phyloP scores from a whole-genome alignment of 75 land plant species.

The Gnetum montanum region DNA sequence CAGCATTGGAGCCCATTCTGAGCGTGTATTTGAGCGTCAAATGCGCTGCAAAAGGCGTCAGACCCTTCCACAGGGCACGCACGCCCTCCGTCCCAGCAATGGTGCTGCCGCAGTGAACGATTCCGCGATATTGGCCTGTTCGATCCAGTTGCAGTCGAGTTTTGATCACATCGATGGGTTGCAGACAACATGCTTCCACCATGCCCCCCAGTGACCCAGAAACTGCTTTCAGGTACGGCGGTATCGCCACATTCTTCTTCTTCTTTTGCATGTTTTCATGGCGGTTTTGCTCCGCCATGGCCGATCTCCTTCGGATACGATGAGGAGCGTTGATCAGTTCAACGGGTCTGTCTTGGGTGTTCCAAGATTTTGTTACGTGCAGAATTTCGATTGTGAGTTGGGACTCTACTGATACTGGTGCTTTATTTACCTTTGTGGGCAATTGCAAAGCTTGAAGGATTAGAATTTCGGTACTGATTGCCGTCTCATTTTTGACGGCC shows the following conservation, averaged over 20 bases:
- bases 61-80: slow-evolving; percentile 88
- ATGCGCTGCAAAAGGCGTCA: slow-evolving; percentile 93
- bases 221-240: neutral
- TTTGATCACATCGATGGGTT: slow-evolving; percentile 91
- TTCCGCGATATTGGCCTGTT: slow-evolving; percentile 57
- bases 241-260: neutral
- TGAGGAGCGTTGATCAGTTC: too few species aligned
- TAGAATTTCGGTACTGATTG: too few species aligned
- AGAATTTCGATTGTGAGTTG: too few species aligned
- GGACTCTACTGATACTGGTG: too few species aligned
- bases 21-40: slow-evolving; percentile 86
- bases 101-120: slow-evolving; percentile 67
- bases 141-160: slow-evolving; percentile 87
- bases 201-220: slow-evolving; percentile 61
- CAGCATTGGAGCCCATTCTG: slow-evolving; percentile 92
- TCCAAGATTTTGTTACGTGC: too few species aligned
- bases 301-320: too few species aligned
- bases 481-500: too few species aligned
- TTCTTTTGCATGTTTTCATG: too few species aligned
- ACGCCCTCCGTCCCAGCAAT: slow-evolving; percentile 54
- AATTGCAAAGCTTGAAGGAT: too few species aligned
- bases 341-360: too few species aligned
- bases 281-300: too few species aligned
- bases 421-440: too few species aligned
- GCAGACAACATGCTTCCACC: slow-evolving; percentile 89